A percentile compares a stretch with the other conserved stretches of the same genome.
phyloP scores from a whole-genome alignment of 768 basidiomycete species.

The Sarcomyxa edulis region DNA sequence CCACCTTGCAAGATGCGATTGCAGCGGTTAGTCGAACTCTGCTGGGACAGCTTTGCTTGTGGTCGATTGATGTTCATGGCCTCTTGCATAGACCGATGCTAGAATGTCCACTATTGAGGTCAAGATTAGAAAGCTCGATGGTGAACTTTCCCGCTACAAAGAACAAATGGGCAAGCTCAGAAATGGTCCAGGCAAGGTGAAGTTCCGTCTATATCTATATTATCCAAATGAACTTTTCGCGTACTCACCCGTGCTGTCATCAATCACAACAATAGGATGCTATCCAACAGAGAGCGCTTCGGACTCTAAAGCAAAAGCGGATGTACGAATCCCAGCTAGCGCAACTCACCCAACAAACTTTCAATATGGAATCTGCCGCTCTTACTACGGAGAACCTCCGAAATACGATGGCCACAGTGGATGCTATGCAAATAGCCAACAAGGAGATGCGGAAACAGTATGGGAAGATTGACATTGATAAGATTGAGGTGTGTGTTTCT shows the following conservation, averaged over 20 bases:
- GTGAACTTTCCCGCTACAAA: slow-evolving; percentile 86
- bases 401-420: slow-evolving; percentile 98
- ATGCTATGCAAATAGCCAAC: slow-evolving; percentile 94
- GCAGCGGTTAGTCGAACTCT: slow-evolving; percentile 50
- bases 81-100: slow-evolving; percentile 65
- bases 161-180: slow-evolving; percentile 94
- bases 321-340: slow-evolving; percentile 93
- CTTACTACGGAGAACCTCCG: slow-evolving; percentile 96
- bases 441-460: slow-evolving; percentile 97
- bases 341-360: slow-evolving; percentile 91
- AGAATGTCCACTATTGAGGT: slow-evolving; percentile 89
- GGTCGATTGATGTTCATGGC: neutral
- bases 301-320: slow-evolving; percentile 90
- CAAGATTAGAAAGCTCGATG: slow-evolving; percentile 95
- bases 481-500: slow-evolving; percentile 79
- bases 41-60: slow-evolving; percentile 4
- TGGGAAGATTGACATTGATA: slow-evolving; percentile 94
- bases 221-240: too few species aligned
- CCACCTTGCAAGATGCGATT: slow-evolving; percentile 91
- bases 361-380: slow-evolving; percentile 96
- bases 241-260: too few species aligned
- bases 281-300: slow-evolving; percentile 89
- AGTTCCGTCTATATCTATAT: too few species aligned
- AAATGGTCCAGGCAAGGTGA: slow-evolving; percentile 92
- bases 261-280: slow-evolving; percentile 57